Evolutionary conservation across 169 alveolate species (phyloP).

Genomic region (Eimeria necatrix): DNA sequence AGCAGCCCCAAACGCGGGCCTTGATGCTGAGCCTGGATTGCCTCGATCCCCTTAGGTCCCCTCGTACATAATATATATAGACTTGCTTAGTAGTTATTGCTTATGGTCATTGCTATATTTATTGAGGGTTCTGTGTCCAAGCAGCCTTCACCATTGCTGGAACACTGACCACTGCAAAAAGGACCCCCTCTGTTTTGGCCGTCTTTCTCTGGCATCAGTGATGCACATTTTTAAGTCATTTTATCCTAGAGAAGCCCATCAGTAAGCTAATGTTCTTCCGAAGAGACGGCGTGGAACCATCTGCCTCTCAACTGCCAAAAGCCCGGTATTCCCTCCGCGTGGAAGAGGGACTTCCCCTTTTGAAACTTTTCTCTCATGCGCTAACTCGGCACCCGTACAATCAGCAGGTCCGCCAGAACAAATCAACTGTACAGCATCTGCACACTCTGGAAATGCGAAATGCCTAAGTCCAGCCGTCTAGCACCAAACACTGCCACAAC

Average conservation of each 20-base stretch:
- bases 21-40: no score
- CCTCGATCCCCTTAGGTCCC: no score
- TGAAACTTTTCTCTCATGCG: slow-evolving; percentile 36
- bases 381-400: slow-evolving; percentile 60
- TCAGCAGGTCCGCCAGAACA: slow-evolving; percentile 31
- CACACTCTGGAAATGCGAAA: no score
- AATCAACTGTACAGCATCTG: no score
- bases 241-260: neutral
- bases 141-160: neutral
- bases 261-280: slow-evolving; percentile 31
- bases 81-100: no score
- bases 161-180: neutral
- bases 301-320: slow-evolving; percentile 53
- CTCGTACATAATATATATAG: no score
- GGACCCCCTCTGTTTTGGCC: neutral
- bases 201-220: neutral
- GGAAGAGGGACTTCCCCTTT: slow-evolving; percentile 15
- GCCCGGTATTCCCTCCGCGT: slow-evolving; percentile 64
- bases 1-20: no score
- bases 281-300: slow-evolving; percentile 53
- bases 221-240: neutral
- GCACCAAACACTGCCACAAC: no score
- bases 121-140: neutral
- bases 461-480: no score
- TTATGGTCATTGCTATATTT: no score